phyloP scores from a whole-genome alignment of 2,329 filamentous ascomycete genomes.

The Neofusicoccum parvum region DNA sequence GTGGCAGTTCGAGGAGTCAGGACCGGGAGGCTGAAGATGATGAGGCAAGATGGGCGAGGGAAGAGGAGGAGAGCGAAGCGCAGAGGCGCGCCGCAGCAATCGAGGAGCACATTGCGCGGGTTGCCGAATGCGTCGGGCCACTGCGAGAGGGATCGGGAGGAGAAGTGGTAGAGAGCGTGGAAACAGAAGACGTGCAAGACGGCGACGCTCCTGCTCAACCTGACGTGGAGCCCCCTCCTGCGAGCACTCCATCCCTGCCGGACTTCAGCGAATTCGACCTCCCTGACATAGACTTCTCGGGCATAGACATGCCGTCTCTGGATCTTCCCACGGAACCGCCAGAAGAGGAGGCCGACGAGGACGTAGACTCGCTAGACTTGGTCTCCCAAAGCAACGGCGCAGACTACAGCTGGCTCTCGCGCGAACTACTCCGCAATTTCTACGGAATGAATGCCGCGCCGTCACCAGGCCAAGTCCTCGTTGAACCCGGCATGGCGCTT shows the following conservation, averaged over 20 bases:
- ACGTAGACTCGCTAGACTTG: conserved; percentile 2
- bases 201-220: not conserved
- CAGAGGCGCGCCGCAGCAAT: not conserved
- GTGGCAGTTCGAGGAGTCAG: too few species aligned
- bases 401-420: conserved; percentile 1
- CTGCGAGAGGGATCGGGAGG: not conserved
- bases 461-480: conserved; percentile 24
- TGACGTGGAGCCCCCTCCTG: not conserved
- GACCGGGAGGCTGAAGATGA: not conserved
- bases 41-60: not conserved
- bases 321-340: not conserved
- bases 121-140: conserved; percentile 3
- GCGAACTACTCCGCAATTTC: conserved; percentile 5
- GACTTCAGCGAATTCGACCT: conserved; percentile 8
- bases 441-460: not conserved
- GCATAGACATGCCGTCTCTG: not conserved
- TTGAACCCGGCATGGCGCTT: conserved; percentile 57
- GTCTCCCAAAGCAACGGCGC: not conserved
- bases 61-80: not conserved
- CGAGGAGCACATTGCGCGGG: conserved; percentile 9
- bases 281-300: not conserved
- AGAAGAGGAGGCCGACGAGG: not conserved
- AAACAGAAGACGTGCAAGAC: not conserved
- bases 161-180: not conserved
- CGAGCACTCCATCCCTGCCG: not conserved